These are phyloP conservation scores for Grosmannia huntii DNA, from an alignment of 2,329 filamentous ascomycete genomes.

Conservation along the genomic window DNA sequence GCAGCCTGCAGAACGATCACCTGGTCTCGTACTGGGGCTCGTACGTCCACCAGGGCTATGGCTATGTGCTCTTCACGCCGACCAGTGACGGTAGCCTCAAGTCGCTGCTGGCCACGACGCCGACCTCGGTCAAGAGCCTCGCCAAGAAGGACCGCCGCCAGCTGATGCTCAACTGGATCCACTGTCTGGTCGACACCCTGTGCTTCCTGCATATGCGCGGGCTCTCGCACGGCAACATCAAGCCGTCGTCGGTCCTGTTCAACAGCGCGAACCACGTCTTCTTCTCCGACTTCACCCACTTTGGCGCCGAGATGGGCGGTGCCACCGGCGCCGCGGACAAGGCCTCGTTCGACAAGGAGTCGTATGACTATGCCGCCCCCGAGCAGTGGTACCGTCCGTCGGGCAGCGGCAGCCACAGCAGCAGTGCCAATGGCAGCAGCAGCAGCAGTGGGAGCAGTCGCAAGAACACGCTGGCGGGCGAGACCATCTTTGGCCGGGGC, in stretches of 20 bases:
- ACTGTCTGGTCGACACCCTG: slow-evolving; percentile 57
- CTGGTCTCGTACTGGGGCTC: slow-evolving; percentile 60
- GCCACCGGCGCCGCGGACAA: slow-evolving; percentile 24
- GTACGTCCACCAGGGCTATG: slow-evolving; percentile 50
- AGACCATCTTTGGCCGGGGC: neutral
- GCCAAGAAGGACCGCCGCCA: slow-evolving; percentile 45
- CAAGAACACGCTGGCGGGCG: neutral
- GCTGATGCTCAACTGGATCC: slow-evolving; percentile 59
- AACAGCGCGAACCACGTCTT: slow-evolving; percentile 53
- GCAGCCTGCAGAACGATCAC: slow-evolving; percentile 50
- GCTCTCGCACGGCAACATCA: slow-evolving; percentile 54
- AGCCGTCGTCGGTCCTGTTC: slow-evolving; percentile 57
- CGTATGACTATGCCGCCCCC: slow-evolving; percentile 61
- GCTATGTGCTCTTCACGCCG: slow-evolving; percentile 55
- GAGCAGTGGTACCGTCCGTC: slow-evolving; percentile 43
- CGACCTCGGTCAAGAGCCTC: slow-evolving; percentile 48
- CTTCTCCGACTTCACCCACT: slow-evolving; percentile 46
- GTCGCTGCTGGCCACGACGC: slow-evolving; percentile 51
- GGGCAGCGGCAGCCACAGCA: slow-evolving; percentile 6
- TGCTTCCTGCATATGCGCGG: slow-evolving; percentile 54
- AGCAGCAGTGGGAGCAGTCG: slow-evolving; percentile 20
- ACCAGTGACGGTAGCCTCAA: slow-evolving; percentile 54
- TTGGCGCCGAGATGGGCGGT: slow-evolving; percentile 29
- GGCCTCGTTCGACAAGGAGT: slow-evolving; percentile 49
- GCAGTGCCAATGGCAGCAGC: slow-evolving; percentile 22